Evolutionary conservation across 257 asterid genomes (phyloP).

Genomic region (Rhazya stricta): DNA sequence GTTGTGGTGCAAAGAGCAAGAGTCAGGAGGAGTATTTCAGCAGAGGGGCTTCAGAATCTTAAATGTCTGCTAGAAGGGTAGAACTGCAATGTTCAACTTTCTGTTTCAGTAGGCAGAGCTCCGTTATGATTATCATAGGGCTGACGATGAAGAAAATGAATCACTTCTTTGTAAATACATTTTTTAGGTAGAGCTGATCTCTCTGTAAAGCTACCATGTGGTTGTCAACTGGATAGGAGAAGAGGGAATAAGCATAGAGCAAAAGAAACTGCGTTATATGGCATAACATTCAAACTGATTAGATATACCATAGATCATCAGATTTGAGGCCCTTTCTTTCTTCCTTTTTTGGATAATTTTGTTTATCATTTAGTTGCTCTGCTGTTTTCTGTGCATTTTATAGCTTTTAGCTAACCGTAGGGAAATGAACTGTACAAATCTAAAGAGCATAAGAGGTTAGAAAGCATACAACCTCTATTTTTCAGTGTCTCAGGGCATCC

Average conservation of each 20-base stretch:
- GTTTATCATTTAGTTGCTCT: background rate
- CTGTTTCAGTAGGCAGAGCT: background rate
- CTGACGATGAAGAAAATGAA: constrained; percentile 21
- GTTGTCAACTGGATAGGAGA: constrained; percentile 18
- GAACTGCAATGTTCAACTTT: constrained; percentile 10
- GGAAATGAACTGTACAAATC: background rate
- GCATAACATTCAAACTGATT: background rate
- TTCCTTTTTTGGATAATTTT: background rate
- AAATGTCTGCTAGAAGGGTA: constrained; percentile 59
- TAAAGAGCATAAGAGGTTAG: background rate
- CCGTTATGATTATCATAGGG: background rate
- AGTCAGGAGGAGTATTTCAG: constrained; percentile 74
- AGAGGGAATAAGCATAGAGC: constrained; percentile 24
- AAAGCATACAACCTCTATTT: background rate
- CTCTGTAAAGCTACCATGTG: constrained; percentile 24
- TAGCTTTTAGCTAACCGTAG: too few relatives aligned
- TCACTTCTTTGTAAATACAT: constrained; percentile 31
- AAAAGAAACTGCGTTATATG: background rate
- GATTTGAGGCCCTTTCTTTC: background rate
- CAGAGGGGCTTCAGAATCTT: constrained; percentile 68
- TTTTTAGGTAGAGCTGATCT: constrained; percentile 19
- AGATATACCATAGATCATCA: constrained; percentile 6
- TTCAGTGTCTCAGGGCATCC: background rate
- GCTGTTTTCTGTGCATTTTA: background rate
- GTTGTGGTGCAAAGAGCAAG: constrained; percentile 40